phyloP scores from a whole-genome alignment of 2,329 filamentous ascomycete genomes.

The Fusarium virguliforme region DNA sequence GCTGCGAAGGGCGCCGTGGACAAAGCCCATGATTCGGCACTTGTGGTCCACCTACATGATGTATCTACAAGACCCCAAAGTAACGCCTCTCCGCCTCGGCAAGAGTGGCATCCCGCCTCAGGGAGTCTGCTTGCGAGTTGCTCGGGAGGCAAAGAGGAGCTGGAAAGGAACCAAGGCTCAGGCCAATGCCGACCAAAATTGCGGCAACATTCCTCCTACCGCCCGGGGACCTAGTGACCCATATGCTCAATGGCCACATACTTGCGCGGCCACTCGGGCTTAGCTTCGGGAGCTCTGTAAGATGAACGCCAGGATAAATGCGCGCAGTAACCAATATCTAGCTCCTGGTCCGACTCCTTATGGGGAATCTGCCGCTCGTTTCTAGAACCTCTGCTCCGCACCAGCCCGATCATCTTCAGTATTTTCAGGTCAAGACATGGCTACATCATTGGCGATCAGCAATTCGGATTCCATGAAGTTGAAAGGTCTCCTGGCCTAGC shows the following conservation, averaged over 20 bases:
- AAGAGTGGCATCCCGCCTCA: slow-evolving; percentile 76
- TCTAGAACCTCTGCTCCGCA: slow-evolving; percentile 66
- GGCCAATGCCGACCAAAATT: slow-evolving; percentile 58
- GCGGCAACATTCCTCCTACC: slow-evolving; percentile 71
- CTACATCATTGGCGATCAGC: slow-evolving; percentile 74
- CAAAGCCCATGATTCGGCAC: slow-evolving; percentile 75
- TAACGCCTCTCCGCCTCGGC: slow-evolving; percentile 76
- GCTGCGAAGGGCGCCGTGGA: slow-evolving; percentile 72
- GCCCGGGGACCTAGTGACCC: slow-evolving; percentile 60
- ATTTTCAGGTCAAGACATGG: slow-evolving; percentile 75
- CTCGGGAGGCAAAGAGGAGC: slow-evolving; percentile 76
- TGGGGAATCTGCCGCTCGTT: slow-evolving; percentile 65
- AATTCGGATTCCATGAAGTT: slow-evolving; percentile 77
- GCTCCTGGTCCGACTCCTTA: slow-evolving; percentile 72
- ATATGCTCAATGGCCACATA: slow-evolving; percentile 76
- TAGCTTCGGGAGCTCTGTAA: slow-evolving; percentile 76
- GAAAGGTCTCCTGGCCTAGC: slow-evolving; percentile 72
- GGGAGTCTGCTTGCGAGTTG: slow-evolving; percentile 76
- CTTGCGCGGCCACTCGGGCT: slow-evolving; percentile 73
- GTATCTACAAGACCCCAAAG: slow-evolving; percentile 77
- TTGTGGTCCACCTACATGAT: slow-evolving; percentile 77
- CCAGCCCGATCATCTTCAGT: slow-evolving; percentile 64
- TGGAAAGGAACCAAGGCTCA: slow-evolving; percentile 74
- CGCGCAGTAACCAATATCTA: slow-evolving; percentile 63
- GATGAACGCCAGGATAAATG: slow-evolving; percentile 65